Evolutionary conservation across 805 yeast species (phyloP).

Genomic region (Kodamaea fukazawae): DNA sequence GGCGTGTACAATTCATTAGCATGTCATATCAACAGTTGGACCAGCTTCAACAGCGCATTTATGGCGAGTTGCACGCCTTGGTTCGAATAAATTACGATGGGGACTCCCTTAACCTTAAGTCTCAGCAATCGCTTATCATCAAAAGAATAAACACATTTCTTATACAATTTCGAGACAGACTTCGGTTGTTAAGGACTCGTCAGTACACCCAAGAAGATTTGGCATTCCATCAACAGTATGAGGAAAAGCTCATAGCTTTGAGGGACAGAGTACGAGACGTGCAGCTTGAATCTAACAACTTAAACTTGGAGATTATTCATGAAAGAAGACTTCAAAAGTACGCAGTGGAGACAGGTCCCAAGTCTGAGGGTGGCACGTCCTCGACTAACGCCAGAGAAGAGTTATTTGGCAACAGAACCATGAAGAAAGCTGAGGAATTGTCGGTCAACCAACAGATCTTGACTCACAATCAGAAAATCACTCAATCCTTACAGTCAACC

Average conservation of each 20-base stretch:
- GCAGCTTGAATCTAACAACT: constrained; percentile 26
- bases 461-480: constrained; percentile 45
- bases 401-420: constrained; percentile 24
- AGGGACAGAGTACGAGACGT: constrained; percentile 25
- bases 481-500: constrained; percentile 46
- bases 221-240: constrained; percentile 3
- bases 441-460: constrained; percentile 41
- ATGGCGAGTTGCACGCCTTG: constrained; percentile 17
- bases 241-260: constrained; percentile 14
- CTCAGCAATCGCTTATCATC: constrained; percentile 9
- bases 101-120: constrained; percentile 10
- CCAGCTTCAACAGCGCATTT: constrained; percentile 19
- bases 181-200: constrained; percentile 1
- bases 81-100: constrained; percentile 10
- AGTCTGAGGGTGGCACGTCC: not conserved
- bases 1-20: not conserved
- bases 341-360: not conserved
- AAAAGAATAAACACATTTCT: constrained; percentile 9
- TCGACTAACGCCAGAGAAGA: constrained; percentile 12
- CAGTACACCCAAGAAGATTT: constrained; percentile 1
- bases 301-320: constrained; percentile 29
- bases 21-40: constrained; percentile 18
- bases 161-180: constrained; percentile 6
- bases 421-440: constrained; percentile 18
- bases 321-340: constrained; percentile 30